A percentile compares a stretch with the other conserved stretches of the same genome.
phyloP scores from a whole-genome alignment of 1,284 basidiomycete species.

The Tranzscheliella williamsii region DNA sequence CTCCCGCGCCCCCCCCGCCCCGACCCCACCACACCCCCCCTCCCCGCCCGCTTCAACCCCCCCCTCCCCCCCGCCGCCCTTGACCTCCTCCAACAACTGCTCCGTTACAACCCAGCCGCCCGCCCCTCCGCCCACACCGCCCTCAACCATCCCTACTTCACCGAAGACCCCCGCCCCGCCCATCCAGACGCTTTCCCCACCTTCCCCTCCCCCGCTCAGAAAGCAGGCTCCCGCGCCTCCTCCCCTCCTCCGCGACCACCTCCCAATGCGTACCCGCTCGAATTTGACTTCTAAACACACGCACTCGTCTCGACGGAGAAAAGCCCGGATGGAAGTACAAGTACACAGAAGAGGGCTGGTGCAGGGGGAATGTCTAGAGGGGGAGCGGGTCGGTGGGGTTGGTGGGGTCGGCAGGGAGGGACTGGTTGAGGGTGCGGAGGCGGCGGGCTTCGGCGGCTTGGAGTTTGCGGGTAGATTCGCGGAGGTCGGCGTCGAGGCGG shows the following conservation, averaged over 20 bases:
- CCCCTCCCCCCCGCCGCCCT: conserved; percentile 67
- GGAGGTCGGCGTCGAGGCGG: conserved; percentile 16
- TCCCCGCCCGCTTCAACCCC: not conserved
- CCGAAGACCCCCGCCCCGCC: conserved; percentile 88
- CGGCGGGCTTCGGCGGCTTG: conserved; percentile 19
- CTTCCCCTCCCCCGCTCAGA: conserved; percentile 85
- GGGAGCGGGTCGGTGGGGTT: not conserved
- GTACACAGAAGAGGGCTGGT: not conserved
- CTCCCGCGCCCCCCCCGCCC: not conserved
- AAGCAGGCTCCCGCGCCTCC: not conserved
- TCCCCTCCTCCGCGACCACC: not conserved
- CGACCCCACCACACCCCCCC: not conserved
- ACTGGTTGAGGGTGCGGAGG: conserved; percentile 17
- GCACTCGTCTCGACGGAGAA: too few relatives aligned
- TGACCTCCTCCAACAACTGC: conserved; percentile 77
- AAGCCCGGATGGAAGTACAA: not conserved
- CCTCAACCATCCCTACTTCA: conserved; percentile 86
- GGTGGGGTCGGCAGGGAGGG: conserved; percentile 5
- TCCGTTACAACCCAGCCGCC: conserved; percentile 84
- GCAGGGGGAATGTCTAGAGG: not conserved
- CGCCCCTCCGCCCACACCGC: conserved; percentile 87
- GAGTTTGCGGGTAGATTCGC: conserved; percentile 14
- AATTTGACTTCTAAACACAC: conserved; percentile 32
- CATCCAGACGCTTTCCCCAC: conserved; percentile 96
- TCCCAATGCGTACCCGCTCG: conserved; percentile 9